These are phyloP conservation scores for Brassica cretica DNA, from an alignment of 345 rosid genomes.

Conservation along the genomic window DNA sequence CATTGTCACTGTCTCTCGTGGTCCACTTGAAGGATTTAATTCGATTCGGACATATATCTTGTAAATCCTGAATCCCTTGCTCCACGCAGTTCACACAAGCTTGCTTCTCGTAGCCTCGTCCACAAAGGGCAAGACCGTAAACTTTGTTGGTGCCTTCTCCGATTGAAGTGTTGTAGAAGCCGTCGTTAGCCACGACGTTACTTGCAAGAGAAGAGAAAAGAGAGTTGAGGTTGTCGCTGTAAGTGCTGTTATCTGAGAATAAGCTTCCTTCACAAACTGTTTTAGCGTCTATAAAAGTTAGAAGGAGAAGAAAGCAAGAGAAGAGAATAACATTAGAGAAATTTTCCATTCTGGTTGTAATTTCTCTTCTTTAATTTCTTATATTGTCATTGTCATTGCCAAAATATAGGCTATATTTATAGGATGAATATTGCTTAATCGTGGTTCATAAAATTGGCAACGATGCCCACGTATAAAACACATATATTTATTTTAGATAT, in stretches of 20 bases:
- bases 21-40: conserved; percentile 7
- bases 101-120: conserved; percentile 20
- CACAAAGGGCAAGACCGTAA: conserved; percentile 26
- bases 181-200: conserved; percentile 15
- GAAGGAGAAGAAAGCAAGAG: conserved; percentile 6
- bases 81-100: conserved; percentile 31
- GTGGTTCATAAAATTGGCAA: background rate
- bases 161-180: conserved; percentile 27
- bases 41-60: background rate
- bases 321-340: background rate
- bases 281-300: background rate
- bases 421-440: background rate
- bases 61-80: conserved; percentile 4
- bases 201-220: conserved; percentile 20
- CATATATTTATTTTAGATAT: too few relatives aligned
- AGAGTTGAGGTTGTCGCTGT: conserved; percentile 10
- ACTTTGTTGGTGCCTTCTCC: conserved; percentile 28
- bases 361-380: background rate
- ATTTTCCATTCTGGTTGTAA: background rate
- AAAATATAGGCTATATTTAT: background rate
- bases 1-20: conserved; percentile 18
- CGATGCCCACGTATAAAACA: background rate
- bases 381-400: background rate
- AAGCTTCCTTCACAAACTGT: conserved; percentile 18
- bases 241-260: conserved; percentile 11